Percentiles rank a stretch among this genome's conserved stretches.
These are phyloP conservation scores for Helotiales sp. DNA, from an alignment of 2,329 filamentous ascomycete genomes.

Conservation along the genomic window DNA sequence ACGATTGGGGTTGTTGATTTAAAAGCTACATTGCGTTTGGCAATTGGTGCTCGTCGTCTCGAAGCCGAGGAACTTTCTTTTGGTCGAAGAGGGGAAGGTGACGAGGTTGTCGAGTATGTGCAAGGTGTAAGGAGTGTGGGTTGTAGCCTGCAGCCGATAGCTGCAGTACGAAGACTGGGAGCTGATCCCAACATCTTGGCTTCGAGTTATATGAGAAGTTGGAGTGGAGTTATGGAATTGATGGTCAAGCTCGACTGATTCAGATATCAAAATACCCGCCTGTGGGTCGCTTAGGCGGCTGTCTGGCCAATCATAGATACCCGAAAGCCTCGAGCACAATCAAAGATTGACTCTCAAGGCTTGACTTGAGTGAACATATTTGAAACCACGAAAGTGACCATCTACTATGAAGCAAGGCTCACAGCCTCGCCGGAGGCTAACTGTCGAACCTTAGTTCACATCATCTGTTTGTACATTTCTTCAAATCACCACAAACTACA, in stretches of 20 bases:
- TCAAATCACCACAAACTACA: background rate
- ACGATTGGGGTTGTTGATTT: conserved; percentile 12
- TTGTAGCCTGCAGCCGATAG: conserved; percentile 34
- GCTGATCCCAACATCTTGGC: conserved; percentile 33
- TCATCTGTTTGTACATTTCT: background rate
- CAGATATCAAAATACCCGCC: background rate
- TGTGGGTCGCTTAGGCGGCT: conserved; percentile 10
- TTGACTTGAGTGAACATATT: too few species aligned
- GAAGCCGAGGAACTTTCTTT: conserved; percentile 18
- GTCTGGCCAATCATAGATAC: background rate
- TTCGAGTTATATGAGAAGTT: conserved; percentile 2
- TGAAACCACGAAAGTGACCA: too few species aligned
- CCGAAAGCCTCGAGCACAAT: background rate
- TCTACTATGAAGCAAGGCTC: too few species aligned
- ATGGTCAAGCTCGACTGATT: background rate
- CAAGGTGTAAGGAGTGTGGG: conserved; percentile 29
- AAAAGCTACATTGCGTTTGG: conserved; percentile 32
- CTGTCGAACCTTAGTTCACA: too few species aligned
- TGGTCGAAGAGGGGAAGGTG: conserved; percentile 23
- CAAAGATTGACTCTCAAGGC: background rate
- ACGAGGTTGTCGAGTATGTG: conserved; percentile 23
- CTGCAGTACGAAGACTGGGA: conserved; percentile 32
- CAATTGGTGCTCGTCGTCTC: conserved; percentile 26
- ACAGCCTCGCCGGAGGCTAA: too few species aligned
- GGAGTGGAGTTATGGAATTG: conserved; percentile 8